Percentiles rank a stretch among this genome's conserved stretches.
Conservation (phyloP, 2,329 filamentous ascomycete genomes). For the Beauveria sp. region DNA sequence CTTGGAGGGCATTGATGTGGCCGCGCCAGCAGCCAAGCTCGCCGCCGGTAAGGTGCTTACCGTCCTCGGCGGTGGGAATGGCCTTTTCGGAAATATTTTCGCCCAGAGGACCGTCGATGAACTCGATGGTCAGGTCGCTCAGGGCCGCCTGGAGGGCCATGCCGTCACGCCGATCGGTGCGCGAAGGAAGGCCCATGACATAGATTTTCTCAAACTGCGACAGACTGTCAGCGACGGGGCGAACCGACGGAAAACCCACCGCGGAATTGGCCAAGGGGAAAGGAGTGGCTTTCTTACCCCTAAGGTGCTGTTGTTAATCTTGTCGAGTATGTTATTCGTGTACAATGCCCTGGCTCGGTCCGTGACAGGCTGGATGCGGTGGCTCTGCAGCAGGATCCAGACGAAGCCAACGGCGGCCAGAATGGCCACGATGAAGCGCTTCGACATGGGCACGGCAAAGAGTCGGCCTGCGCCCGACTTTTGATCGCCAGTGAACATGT, state of each 20-base stretch:
- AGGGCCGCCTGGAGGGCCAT: constrained; percentile 38
- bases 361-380: constrained; percentile 3
- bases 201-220: constrained; percentile 22
- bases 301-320: constrained; percentile 10
- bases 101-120: constrained; percentile 35
- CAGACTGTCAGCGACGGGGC: background rate
- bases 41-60: constrained; percentile 7
- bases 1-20: constrained; percentile 28
- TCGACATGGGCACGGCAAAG: constrained; percentile 1
- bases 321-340: background rate
- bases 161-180: constrained; percentile 42
- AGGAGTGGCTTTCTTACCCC: background rate
- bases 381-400: constrained; percentile 7
- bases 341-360: constrained; percentile 1
- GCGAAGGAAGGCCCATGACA: constrained; percentile 40
- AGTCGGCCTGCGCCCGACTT: background rate
- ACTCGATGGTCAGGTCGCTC: constrained; percentile 36
- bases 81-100: constrained; percentile 29
- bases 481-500: background rate
- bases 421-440: constrained; percentile 5
- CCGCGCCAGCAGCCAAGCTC: constrained; percentile 25
- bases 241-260: no score
- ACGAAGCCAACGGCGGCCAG: constrained; percentile 1
- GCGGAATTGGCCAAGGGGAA: background rate
- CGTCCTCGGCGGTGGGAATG: constrained; percentile 17